A percentile compares a stretch with the other conserved stretches of the same genome.
phyloP scores from a whole-genome alignment of 176 grass and related monocot species.

The Aegilops umbellulata region DNA sequence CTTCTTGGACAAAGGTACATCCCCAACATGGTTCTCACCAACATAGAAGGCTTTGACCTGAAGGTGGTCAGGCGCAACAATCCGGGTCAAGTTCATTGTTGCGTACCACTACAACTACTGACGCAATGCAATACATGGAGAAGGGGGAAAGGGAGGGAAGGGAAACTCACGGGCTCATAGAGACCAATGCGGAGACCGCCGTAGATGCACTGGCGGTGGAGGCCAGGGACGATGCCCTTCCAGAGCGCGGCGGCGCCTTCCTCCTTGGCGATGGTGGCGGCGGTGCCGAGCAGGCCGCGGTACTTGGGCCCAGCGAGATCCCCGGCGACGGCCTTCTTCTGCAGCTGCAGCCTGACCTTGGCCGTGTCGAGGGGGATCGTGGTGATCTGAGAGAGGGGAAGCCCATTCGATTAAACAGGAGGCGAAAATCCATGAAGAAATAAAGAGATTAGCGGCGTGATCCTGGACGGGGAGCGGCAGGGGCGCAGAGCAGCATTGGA shows the following conservation, averaged over 20 bases:
- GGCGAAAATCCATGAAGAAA: not conserved
- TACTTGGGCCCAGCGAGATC: constrained; percentile 53
- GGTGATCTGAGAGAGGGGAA: constrained; percentile 40
- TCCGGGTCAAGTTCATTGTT: not conserved
- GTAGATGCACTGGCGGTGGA: constrained; percentile 91
- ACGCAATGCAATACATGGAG: not conserved
- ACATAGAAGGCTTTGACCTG: constrained; percentile 81
- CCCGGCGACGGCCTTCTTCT: constrained; percentile 50
- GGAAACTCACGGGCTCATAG: constrained; percentile 59
- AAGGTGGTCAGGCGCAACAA: not conserved
- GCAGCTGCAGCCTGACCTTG: constrained; percentile 95
- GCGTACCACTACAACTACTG: not conserved
- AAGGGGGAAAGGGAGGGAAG: too few relatives aligned
- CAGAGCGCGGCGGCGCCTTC: constrained; percentile 76
- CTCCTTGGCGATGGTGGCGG: constrained; percentile 80
- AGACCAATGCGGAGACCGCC: constrained; percentile 85
- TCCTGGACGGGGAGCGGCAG: not conserved
- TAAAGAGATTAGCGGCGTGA: not conserved
- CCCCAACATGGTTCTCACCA: constrained; percentile 77
- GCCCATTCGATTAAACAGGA: not conserved
- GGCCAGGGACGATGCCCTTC: constrained; percentile 85
- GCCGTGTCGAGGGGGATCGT: constrained; percentile 91
- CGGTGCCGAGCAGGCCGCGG: constrained; percentile 75
- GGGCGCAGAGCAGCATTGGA: not conserved
- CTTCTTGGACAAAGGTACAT: constrained; percentile 80